Conservation (phyloP, 768 basidiomycete species). For the Cyathus striatus region DNA sequence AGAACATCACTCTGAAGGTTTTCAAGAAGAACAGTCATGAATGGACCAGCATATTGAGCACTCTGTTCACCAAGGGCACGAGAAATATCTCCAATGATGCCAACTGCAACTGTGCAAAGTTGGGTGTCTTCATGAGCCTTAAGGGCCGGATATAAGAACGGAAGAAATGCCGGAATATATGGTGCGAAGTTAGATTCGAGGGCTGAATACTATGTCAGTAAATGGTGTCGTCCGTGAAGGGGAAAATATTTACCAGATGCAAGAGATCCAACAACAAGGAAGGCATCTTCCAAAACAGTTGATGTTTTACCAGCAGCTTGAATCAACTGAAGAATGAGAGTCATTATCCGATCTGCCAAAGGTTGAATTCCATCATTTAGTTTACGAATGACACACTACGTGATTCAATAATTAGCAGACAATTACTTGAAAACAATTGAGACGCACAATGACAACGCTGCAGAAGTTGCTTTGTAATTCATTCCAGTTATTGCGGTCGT, state of each 20-base stretch:
- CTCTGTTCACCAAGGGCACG: slow-evolving; percentile 86
- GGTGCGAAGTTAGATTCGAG: slow-evolving; percentile 76
- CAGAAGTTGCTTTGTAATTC: slow-evolving; percentile 96
- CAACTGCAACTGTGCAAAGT: slow-evolving; percentile 92
- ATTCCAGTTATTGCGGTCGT: slow-evolving; percentile 99
- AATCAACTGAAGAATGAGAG: slow-evolving; percentile 79
- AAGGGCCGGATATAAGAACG: slow-evolving; percentile 83
- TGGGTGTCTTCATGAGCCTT: slow-evolving; percentile 93
- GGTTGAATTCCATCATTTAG: slow-evolving; percentile 80
- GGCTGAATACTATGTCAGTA: slow-evolving; percentile 32
- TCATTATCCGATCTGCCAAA: slow-evolving; percentile 94
- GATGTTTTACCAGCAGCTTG: slow-evolving; percentile 87
- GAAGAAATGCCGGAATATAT: slow-evolving; percentile 83
- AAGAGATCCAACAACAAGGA: slow-evolving; percentile 88
- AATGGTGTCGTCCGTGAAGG: background rate
- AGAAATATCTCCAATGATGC: slow-evolving; percentile 94
- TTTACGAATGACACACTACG: slow-evolving; percentile 82
- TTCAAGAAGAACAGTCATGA: slow-evolving; percentile 91
- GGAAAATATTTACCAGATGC: slow-evolving; percentile 51
- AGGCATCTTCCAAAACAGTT: slow-evolving; percentile 93
- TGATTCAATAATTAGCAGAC: slow-evolving; percentile 4
- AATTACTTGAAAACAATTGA: background rate
- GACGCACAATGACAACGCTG: slow-evolving; percentile 76
- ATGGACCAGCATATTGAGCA: slow-evolving; percentile 75
- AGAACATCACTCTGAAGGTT: slow-evolving; percentile 88